These are phyloP conservation scores for Kuraishia piskuri DNA, from an alignment of 805 yeast species.

Conservation along the genomic window DNA sequence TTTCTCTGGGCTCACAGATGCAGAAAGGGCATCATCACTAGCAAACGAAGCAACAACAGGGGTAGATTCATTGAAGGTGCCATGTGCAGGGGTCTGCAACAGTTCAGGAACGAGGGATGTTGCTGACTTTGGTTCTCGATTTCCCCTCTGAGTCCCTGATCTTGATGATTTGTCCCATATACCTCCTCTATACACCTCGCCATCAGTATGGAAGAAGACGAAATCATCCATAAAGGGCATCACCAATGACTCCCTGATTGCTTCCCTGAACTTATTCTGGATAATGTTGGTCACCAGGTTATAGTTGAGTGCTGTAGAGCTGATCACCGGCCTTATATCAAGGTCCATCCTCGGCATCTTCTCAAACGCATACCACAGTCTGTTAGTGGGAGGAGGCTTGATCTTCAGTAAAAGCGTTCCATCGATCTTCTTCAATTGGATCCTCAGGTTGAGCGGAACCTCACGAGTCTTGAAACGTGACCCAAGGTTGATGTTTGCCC, in stretches of 20 bases:
- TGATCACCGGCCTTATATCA: slow-evolving; percentile 83
- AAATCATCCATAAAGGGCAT: slow-evolving; percentile 87
- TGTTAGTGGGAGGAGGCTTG: slow-evolving; percentile 85
- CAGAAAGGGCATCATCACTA: not conserved
- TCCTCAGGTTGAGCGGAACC: slow-evolving; percentile 63
- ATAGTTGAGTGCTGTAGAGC: slow-evolving; percentile 73
- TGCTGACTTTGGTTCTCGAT: not conserved
- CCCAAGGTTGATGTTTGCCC: slow-evolving; percentile 67
- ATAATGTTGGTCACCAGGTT: slow-evolving; percentile 73
- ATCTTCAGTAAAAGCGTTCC: slow-evolving; percentile 66
- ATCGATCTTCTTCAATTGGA: slow-evolving; percentile 56
- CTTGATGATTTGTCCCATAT: slow-evolving; percentile 60
- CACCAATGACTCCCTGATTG: slow-evolving; percentile 72
- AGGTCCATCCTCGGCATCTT: slow-evolving; percentile 69
- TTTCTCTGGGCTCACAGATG: not conserved
- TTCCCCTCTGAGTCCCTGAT: slow-evolving; percentile 3
- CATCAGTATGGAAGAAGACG: slow-evolving; percentile 54
- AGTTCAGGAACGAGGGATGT: not conserved
- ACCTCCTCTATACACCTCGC: slow-evolving; percentile 83
- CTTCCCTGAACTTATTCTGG: slow-evolving; percentile 69
- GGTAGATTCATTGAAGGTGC: not conserved
- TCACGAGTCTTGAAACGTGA: slow-evolving; percentile 65
- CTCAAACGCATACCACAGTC: slow-evolving; percentile 88
- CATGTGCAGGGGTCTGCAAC: not conserved
- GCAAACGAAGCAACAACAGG: not conserved